Base-by-base conservation (phyloP, 2,329 filamentous ascomycete genomes). In the Simplicillium sp. region DNA sequence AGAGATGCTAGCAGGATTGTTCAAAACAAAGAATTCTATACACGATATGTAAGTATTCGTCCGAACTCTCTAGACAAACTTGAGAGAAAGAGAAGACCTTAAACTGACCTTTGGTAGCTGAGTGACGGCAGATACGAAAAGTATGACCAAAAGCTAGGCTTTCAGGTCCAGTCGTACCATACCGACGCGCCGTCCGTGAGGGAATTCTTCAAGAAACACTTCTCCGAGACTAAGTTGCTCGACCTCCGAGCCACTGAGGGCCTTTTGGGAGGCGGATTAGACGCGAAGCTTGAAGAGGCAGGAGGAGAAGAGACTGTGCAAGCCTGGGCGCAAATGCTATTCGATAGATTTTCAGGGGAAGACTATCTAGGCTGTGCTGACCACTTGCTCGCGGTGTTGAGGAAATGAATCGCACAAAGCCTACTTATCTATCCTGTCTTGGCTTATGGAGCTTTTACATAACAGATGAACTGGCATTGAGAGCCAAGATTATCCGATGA, bases 221-320 rank as follows among this genome's bases (percentile, higher is more conserved):
- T 47, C 39, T 32, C 43, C 4, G 20, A 25, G 20, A 37, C 28
- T 15, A 36, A 42, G 29, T 39, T 47, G 8, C 20, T 44, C 13
- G 37, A 45, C 11, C 11, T 47, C 17, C 43, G 46, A 3, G 42
- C 46, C 11, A 35, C 43, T 3, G 43, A 47, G 16, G 43, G 46
- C 6, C 45, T 47, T 9, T 37, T 47, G 1, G 46, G 46, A 7
- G 46, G 46, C 14, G 37, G 45, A 3, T 36, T 47, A 12, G 41
- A 45, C 37, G 39, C 38, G 14, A 44, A 39, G 32, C 39, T 47
- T 4, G 36, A 38, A n/a, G 34, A 33, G 2, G 34, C 45, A 3
- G 40, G 37, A 4, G 40, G 37, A 4, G 28, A 34, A 7, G 29
- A 40, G 3, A 29, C 31, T n/a, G 34, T 43, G 2, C 33, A 45